phyloP scores from a whole-genome alignment of 257 asterid genomes.

The Capsicum chinense region DNA sequence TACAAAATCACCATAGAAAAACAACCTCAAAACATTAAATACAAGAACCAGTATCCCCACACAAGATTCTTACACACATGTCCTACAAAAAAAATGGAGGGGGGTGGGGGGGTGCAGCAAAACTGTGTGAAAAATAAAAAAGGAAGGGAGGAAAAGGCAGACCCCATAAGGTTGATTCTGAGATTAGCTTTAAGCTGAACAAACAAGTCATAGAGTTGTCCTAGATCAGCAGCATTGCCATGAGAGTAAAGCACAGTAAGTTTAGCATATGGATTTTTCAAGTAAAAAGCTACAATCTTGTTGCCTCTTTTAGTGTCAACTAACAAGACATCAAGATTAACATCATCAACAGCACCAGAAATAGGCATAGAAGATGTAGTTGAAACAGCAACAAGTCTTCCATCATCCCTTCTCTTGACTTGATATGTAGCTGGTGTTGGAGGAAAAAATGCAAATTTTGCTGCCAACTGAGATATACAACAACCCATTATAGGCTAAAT shows the following conservation, averaged over 20 bases:
- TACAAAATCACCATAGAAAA: no score
- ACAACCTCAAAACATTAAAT: not conserved
- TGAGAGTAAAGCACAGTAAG: slow-evolving; percentile 89
- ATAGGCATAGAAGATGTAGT: slow-evolving; percentile 72
- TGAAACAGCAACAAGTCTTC: slow-evolving; percentile 75
- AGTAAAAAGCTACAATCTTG: slow-evolving; percentile 87
- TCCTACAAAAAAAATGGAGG: not conserved
- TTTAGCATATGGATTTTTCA: slow-evolving; percentile 85
- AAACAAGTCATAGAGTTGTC: slow-evolving; percentile 96
- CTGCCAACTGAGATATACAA: slow-evolving; percentile 81
- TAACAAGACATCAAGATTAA: slow-evolving; percentile 68
- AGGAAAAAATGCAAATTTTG: slow-evolving; percentile 96
- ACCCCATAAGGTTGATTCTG: slow-evolving; percentile 96
- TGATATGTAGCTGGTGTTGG: slow-evolving; percentile 93
- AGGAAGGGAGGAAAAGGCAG: slow-evolving; percentile 33
- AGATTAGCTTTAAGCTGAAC: slow-evolving; percentile 95
- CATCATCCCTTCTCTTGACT: slow-evolving; percentile 74
- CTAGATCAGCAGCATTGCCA: slow-evolving; percentile 99
- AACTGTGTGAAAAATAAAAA: not conserved
- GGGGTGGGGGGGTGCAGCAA: no score
- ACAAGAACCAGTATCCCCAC: not conserved
- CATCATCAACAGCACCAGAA: slow-evolving; percentile 64
- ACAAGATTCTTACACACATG: not conserved
- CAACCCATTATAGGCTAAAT: slow-evolving; percentile 70
- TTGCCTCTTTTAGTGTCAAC: slow-evolving; percentile 79